These are phyloP conservation scores for Tricholoma hemisulphureum DNA, from an alignment of 768 basidiomycete species.

Conservation along the genomic window DNA sequence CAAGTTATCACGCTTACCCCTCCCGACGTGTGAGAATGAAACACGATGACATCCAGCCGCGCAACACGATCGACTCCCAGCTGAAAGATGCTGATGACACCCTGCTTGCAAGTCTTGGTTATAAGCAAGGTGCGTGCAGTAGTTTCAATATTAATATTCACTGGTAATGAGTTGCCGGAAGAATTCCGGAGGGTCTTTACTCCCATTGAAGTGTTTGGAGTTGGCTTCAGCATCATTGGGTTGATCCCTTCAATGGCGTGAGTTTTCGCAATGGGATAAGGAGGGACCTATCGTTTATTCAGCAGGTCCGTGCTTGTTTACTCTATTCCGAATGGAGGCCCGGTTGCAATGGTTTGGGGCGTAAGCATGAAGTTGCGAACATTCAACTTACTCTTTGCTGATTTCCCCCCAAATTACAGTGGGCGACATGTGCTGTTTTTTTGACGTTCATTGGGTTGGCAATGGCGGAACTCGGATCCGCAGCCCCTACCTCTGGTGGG, in stretches of 20 bases:
- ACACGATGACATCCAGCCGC: background rate
- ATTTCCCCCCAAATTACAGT: constrained; percentile 38
- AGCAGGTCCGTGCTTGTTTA: constrained; percentile 45
- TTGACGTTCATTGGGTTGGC: constrained; percentile 62
- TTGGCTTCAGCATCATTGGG: constrained; percentile 70
- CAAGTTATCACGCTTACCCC: no score
- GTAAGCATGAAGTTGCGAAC: constrained; percentile 31
- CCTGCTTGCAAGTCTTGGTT: constrained; percentile 19
- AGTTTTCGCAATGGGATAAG: background rate
- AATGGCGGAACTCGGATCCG: constrained; percentile 72
- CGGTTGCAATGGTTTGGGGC: constrained; percentile 73
- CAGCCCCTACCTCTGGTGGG: constrained; percentile 75
- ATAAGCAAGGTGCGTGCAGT: constrained; percentile 18
- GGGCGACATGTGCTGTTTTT: constrained; percentile 62
- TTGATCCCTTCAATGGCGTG: constrained; percentile 60
- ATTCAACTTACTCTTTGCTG: background rate
- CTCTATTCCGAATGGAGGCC: constrained; percentile 65
- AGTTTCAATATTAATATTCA: background rate
- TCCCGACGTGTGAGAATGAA: no score
- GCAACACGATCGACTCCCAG: background rate
- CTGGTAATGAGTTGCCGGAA: constrained; percentile 6
- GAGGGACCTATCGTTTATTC: no score
- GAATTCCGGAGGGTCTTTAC: constrained; percentile 57
- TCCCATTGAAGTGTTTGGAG: constrained; percentile 64
- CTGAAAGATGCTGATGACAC: constrained; percentile 14